Conservation (phyloP, 129 eudicot genomes). For the Calendula officinalis region DNA sequence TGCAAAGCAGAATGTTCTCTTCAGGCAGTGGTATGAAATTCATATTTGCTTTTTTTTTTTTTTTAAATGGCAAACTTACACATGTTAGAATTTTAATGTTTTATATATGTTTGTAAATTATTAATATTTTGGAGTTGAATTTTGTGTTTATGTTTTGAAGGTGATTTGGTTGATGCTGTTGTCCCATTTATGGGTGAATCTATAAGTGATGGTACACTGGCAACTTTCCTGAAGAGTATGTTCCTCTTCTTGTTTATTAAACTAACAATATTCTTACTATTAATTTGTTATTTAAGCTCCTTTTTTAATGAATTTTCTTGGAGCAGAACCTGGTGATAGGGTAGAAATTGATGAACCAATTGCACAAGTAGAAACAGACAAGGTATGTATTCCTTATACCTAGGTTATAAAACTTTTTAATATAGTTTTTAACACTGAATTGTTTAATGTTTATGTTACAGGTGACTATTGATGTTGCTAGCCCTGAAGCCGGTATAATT, state of each 20-base stretch:
- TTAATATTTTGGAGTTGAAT: neutral
- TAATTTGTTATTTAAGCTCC: slow-evolving; percentile 1
- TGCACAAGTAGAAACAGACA: slow-evolving; percentile 96
- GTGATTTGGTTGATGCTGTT: slow-evolving; percentile 87
- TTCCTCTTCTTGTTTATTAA: slow-evolving; percentile 3
- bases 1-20: slow-evolving; percentile 54
- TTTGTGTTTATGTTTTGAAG: slow-evolving; percentile 34
- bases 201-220: slow-evolving; percentile 85
- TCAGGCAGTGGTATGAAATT: slow-evolving; percentile 58
- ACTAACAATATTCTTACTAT: neutral
- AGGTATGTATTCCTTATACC: slow-evolving; percentile 40
- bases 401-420: slow-evolving; percentile 4
- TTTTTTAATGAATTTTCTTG: slow-evolving; percentile 16
- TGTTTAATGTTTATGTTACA: slow-evolving; percentile 32
- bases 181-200: slow-evolving; percentile 99
- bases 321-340: slow-evolving; percentile 92
- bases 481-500: slow-evolving; percentile 94
- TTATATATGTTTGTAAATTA: neutral
- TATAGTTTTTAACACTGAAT: slow-evolving; percentile 21
- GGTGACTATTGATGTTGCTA: slow-evolving; percentile 92
- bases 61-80: neutral
- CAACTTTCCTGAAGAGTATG: slow-evolving; percentile 83
- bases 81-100: neutral
- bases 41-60: slow-evolving; percentile 1
- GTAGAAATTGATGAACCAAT: slow-evolving; percentile 93